Base-by-base conservation (phyloP, 2,329 filamentous ascomycete species). In the Sclerotiophoma versabilis region DNA sequence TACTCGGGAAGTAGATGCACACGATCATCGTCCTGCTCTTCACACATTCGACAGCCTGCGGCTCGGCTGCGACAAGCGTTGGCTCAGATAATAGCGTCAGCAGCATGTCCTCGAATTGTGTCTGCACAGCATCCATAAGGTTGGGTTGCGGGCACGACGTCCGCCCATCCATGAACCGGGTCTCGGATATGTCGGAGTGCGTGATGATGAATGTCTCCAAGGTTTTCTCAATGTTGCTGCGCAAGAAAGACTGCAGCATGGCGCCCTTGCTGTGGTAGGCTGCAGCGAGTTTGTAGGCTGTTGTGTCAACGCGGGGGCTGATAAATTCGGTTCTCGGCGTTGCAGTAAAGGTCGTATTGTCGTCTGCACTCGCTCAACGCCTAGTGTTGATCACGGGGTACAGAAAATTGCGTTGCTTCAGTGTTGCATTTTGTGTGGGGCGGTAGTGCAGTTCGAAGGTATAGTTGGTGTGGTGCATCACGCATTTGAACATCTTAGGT, bases 71-170 rank as follows among this genome's bases (percentile, higher is more conserved):
- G 11, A 71, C 60, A 4, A 76, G 62, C 1, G 65, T 64, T 0
- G 69, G 69, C 19, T 76, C 73, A 14, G 60, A 67, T 15, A 76
- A 65, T 2, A 76, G 61, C 0, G 70, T 70, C 54, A 76, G 58
- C 2, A 76, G 58, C 55, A 76, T 75, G 37, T 76, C 73, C 56
- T 76, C 73, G 47, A 72, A 75, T 0, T 75, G 44, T 11, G 47
- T 36, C 29, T 74, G 73, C 11, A 75, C 57, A 36, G 64, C 58
- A 1, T 54, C 60, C 57, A 65, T 69, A 3, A 75, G 52, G 23
- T 74, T 59, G 2, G 44, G 12, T 7, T 70, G 53, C 1, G 73
- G 69, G 37, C 75, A 73, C 0, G 66, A 66, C 0, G 64, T 69
- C 7, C 43, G 48, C 4, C 63, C 38, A 36, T 73, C 62, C 50